Percentiles rank a stretch among this genome's conserved stretches.
phyloP scores from a whole-genome alignment of 1,139 yeast genomes.

The Wickerhamiella infanticola region DNA sequence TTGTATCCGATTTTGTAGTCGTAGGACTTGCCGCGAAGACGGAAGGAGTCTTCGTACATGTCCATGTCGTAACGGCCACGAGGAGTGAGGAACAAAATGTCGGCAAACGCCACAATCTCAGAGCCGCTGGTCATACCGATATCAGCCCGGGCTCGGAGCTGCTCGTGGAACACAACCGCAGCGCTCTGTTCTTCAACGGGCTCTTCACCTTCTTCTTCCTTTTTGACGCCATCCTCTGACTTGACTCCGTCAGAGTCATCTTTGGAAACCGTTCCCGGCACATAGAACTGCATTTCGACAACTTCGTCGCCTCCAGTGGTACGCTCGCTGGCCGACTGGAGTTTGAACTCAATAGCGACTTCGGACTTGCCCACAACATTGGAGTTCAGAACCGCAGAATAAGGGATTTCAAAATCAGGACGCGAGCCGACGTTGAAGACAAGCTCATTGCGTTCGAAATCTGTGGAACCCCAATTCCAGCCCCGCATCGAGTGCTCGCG shows the following conservation, averaged over 20 bases:
- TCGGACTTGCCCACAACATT: conserved; percentile 87
- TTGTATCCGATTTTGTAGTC: conserved; percentile 89
- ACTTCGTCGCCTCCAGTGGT: conserved; percentile 76
- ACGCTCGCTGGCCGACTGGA: conserved; percentile 39
- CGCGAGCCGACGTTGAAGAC: conserved; percentile 74
- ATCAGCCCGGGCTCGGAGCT: conserved; percentile 85
- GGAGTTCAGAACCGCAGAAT: conserved; percentile 64
- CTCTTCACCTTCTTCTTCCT: conserved; percentile 22
- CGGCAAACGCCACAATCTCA: conserved; percentile 89
- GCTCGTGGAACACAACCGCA: conserved; percentile 78
- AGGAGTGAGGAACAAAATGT: conserved; percentile 86
- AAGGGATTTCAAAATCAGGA: conserved; percentile 87
- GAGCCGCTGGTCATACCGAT: conserved; percentile 94
- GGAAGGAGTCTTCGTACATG: conserved; percentile 73
- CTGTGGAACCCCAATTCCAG: conserved; percentile 97
- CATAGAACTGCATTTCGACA: conserved; percentile 83
- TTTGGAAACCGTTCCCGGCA: conserved; percentile 60
- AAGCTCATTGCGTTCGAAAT: conserved; percentile 82
- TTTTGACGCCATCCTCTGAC: conserved; percentile 15
- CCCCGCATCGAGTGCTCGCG: conserved; percentile 90
- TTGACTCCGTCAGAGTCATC: conserved; percentile 17
- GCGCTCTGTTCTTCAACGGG: conserved; percentile 36
- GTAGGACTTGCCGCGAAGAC: conserved; percentile 93
- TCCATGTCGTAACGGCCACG: conserved; percentile 94
- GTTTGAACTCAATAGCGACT: conserved; percentile 75